Base-by-base conservation (phyloP, 495 filamentous ascomycete genomes). In the Penicillium paxilli region DNA sequence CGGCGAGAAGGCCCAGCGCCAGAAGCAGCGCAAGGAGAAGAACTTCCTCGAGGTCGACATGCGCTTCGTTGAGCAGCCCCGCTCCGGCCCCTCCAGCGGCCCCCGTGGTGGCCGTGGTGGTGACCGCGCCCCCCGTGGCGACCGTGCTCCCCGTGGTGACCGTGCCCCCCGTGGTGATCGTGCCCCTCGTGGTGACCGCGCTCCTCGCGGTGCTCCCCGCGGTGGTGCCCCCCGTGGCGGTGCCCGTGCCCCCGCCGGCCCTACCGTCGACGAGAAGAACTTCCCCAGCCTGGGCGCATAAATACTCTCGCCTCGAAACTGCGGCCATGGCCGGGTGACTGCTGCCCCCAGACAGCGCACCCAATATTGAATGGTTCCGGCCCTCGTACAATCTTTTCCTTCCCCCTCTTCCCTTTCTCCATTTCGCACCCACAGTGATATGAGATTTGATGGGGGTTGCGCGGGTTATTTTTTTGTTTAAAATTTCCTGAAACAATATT, bases 21-120 rank as follows among this genome's bases (percentile, higher is more conserved):
- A 89, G 75, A 87, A 90, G 67, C 87, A 94, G 80, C 88, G 88
- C 79, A 96, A 96, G 85, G 79, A 87, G 72, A 97, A 96, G 86
- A 84, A 88, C 70, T 65, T 86, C 70, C 70, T 98, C 54, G 90
- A 95, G 54, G 87, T 98, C 52, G 94, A 97, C 70, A 75, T 90
- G 59, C 83, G 84, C 56, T 93, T 80, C 66, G 80, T 90, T 50
- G 89, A 96, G 72, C 72, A 75, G 47, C 67, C 74, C 28, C 80
- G 79, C 55, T 49, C 66, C 52, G 57, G 65, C 47, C 72, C 80
- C 63, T 52, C 58, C 57, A 72, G 58, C 72, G 70, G 76, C 53
- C 69, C 74, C 54, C 78, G 80, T 66, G 71, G 71, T 52, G 69
- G 68, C 58, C 70, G 79, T 63, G 76, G 79, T 54, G 71, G 78